Base-by-base conservation (phyloP, 2,329 filamentous ascomycete species). In the Ophiostoma sp. region DNA sequence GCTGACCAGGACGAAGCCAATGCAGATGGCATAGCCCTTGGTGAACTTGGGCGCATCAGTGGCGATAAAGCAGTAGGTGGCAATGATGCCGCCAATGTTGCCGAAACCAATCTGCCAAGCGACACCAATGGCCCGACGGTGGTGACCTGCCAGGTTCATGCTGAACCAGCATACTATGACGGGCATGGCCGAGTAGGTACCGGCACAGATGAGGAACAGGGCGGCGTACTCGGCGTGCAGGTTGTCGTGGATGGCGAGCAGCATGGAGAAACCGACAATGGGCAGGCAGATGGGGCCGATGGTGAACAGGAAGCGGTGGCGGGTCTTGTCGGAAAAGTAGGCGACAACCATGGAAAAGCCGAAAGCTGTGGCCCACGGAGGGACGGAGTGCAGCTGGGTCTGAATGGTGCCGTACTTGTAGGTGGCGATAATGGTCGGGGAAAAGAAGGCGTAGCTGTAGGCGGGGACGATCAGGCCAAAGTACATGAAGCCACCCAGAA, bases 131-230 rank as follows among this genome's bases (percentile, higher is more conserved):
- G 90, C 86, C 59, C 92, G 86, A 2, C 92, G 87, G 73, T 90
- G 90, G 79, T 94, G 92, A 0, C 92, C 92, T 1, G 89, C 89
- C 0, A 94, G 83, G 77, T 94, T 95, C 89, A 94, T 93, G 77
- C 91, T 91, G 81, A 92, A 94, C 92, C 92, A 95, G 80, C 92
- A 94, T 8, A 94, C 88, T 59, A 94, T 89, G 39, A 97, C 90
- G 0, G 95, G 94, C 92, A 97, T 95, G n/a, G 94, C 93, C 0
- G 90, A 90, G 82, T 97, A 98, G 0, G 89, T 87, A 69, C 93
- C 93, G 83, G 90, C 90, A 1, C 93, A 91, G 69, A 97, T 89
- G 42, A 98, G 84, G 84, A 97, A 97, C 0, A 98, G 86, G 0
- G 92, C 93, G 0, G 85, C 92, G 78, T 97, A 98, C 80, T 96